Evolutionary conservation across 805 yeast genomes (phyloP).

Genomic region (Candida tibetensis): DNA sequence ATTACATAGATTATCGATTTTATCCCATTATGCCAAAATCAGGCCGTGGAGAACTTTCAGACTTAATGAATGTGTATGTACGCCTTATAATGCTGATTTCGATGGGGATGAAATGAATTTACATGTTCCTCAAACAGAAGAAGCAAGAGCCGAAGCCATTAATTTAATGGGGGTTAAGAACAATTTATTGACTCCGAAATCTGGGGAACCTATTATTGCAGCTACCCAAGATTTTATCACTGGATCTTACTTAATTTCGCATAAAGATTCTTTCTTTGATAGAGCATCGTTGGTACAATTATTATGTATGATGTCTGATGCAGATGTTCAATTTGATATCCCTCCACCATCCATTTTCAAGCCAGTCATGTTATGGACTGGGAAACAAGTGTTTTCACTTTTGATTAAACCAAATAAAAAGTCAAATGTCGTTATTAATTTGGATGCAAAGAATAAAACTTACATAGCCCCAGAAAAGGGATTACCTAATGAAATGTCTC

Average conservation of each 20-base stretch:
- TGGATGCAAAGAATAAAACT: slow-evolving; percentile 93
- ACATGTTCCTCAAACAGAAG: slow-evolving; percentile 98
- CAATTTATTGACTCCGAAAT: slow-evolving; percentile 90
- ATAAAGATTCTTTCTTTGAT: slow-evolving; percentile 90
- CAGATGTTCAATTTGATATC: slow-evolving; percentile 77
- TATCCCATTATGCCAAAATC: slow-evolving; percentile 93
- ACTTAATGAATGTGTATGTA: slow-evolving; percentile 97
- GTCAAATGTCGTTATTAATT: slow-evolving; percentile 80
- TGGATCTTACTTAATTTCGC: slow-evolving; percentile 88
- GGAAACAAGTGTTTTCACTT: slow-evolving; percentile 89
- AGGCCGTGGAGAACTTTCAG: slow-evolving; percentile 98
- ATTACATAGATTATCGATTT: slow-evolving; percentile 86
- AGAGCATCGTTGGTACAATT: slow-evolving; percentile 80
- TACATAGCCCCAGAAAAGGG: slow-evolving; percentile 72
- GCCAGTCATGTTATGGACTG: slow-evolving; percentile 93
- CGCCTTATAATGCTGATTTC: slow-evolving; percentile 98
- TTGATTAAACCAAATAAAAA: slow-evolving; percentile 76
- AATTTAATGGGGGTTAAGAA: slow-evolving; percentile 97
- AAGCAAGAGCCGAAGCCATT: slow-evolving; percentile 98
- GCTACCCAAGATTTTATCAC: slow-evolving; percentile 99
- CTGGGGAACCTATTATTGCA: slow-evolving; percentile 99
- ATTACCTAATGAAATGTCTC: slow-evolving; percentile 90
- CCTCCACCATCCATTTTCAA: slow-evolving; percentile 95
- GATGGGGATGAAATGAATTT: slow-evolving; percentile 99
- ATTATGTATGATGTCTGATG: slow-evolving; percentile 95